phyloP scores from a whole-genome alignment of 257 asterid genomes.

The Gynochthodes officinalis region DNA sequence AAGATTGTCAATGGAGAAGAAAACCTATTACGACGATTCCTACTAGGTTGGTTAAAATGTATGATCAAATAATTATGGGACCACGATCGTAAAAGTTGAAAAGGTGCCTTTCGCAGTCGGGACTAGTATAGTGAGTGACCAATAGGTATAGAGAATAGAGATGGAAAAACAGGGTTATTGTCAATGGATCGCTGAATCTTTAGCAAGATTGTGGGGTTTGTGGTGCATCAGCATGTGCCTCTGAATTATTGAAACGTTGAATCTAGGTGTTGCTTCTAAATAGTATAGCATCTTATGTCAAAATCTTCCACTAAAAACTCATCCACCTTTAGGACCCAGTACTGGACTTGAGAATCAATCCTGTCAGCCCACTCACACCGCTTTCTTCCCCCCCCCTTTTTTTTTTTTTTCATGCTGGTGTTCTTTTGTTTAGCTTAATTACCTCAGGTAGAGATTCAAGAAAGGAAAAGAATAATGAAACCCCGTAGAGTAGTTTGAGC shows the following conservation, averaged over 20 bases:
- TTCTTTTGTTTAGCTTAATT: background rate
- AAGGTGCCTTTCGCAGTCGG: background rate
- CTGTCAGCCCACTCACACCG: background rate
- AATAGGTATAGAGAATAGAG: background rate
- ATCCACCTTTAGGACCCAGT: slow-evolving; percentile 2
- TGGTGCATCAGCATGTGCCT: slow-evolving; percentile 12
- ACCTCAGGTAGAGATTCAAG: background rate
- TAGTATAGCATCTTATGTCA: slow-evolving; percentile 9
- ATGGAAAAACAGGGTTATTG: background rate
- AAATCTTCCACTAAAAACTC: slow-evolving; percentile 1
- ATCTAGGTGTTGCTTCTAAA: slow-evolving; percentile 5
- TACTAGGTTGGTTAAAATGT: slow-evolving; percentile 18
- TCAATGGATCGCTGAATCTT: slow-evolving; percentile 6
- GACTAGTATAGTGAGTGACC: no score
- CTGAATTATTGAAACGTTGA: background rate
- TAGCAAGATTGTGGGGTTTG: background rate
- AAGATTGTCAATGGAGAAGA: no score
- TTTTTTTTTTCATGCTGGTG: background rate
- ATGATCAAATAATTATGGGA: slow-evolving; percentile 18
- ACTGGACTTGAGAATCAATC: background rate
- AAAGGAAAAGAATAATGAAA: background rate
- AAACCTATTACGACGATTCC: no score
- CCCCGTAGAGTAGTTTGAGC: no score
- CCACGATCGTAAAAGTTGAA: slow-evolving; percentile 9
- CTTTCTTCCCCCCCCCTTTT: background rate